phyloP scores from a whole-genome alignment of 129 eudicot genomes.

The Tagetes patula region DNA sequence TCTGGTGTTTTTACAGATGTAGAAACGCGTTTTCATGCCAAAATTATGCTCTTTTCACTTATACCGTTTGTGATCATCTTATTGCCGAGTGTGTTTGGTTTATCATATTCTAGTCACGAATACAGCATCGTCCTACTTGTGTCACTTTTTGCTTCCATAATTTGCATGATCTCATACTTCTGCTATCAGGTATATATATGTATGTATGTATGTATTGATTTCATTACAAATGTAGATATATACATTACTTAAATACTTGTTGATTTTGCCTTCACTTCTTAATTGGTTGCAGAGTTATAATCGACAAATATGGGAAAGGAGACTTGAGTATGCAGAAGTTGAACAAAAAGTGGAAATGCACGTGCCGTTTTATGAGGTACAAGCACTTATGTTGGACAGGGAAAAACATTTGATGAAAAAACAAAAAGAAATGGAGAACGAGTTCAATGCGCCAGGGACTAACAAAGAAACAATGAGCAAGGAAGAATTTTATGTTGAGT shows the following conservation, averaged over 20 bases:
- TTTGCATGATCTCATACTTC: constrained; percentile 51
- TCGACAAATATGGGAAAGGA: constrained; percentile 1
- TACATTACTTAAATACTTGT: not conserved
- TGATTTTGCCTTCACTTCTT: not conserved
- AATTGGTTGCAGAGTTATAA: not conserved
- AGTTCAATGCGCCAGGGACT: not conserved
- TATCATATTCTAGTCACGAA: constrained; percentile 31
- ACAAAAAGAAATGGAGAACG: constrained; percentile 20
- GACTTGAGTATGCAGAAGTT: constrained; percentile 24
- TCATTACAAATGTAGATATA: no score
- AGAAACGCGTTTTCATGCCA: constrained; percentile 54
- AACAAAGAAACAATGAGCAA: not conserved
- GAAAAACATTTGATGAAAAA: constrained; percentile 19
- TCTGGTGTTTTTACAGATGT: constrained; percentile 50
- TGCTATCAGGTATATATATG: constrained; percentile 47
- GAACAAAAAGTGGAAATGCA: constrained; percentile 32
- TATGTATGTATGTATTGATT: no score
- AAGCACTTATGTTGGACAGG: constrained; percentile 25
- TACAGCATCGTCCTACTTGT: constrained; percentile 35
- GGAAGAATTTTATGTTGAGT: not conserved
- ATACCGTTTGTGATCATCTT: constrained; percentile 58
- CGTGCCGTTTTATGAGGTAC: constrained; percentile 31
- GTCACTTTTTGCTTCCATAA: constrained; percentile 38
- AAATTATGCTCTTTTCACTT: constrained; percentile 59
- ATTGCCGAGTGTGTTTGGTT: constrained; percentile 41